phyloP scores from a whole-genome alignment of 805 yeast genomes.

The Candida peoriensis region DNA sequence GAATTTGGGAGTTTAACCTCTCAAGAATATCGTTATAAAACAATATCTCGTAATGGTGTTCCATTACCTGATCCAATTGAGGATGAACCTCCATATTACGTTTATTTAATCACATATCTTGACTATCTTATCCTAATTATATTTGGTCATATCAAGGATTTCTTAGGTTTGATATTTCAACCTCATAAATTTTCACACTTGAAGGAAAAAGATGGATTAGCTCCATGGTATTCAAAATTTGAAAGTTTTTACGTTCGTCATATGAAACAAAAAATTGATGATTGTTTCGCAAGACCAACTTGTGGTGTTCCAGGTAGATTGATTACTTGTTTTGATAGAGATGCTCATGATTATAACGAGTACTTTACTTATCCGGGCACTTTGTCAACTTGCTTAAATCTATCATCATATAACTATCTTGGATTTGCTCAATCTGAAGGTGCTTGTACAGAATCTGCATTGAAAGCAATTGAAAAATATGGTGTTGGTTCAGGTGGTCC shows the following conservation, averaged over 20 bases:
- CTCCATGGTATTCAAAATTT: conserved; percentile 93
- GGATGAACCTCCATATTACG: conserved; percentile 85
- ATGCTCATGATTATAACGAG: conserved; percentile 57
- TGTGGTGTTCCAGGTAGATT: conserved; percentile 96
- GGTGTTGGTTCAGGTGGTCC: conserved; percentile 83
- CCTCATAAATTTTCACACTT: conserved; percentile 62
- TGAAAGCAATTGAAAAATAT: conserved; percentile 53
- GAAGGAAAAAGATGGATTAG: conserved; percentile 79
- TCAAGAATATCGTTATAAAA: conserved; percentile 56
- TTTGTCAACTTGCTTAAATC: conserved; percentile 71
- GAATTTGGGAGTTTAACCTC: conserved; percentile 74
- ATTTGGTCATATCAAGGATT: conserved; percentile 88
- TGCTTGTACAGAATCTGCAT: conserved; percentile 75
- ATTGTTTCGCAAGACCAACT: conserved; percentile 94
- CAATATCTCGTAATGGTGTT: conserved; percentile 48
- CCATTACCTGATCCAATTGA: conserved; percentile 56
- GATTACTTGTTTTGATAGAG: conserved; percentile 75
- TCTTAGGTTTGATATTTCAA: conserved; percentile 69
- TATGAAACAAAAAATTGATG: conserved; percentile 84
- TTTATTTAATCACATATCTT: conserved; percentile 76
- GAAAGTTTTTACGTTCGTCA: conserved; percentile 93
- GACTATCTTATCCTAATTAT: conserved; percentile 80
- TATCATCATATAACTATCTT: conserved; percentile 87
- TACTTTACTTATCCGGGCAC: conserved; percentile 73
- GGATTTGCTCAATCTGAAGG: conserved; percentile 98